phyloP scores from a whole-genome alignment of 768 basidiomycete genomes.

The Exsudoporus frostii region DNA sequence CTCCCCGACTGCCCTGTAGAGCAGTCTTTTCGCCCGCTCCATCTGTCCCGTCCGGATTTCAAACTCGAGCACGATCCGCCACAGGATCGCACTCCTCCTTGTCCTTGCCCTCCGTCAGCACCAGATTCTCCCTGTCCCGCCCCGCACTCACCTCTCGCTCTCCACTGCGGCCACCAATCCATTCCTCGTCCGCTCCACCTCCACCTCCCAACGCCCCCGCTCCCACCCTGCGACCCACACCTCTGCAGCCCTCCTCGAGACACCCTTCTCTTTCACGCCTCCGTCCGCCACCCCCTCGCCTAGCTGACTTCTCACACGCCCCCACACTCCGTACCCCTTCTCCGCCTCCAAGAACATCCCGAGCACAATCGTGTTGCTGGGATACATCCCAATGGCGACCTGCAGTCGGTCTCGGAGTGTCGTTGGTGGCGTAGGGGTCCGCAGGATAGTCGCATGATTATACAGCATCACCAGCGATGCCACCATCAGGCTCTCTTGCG shows the following conservation, averaged over 20 bases:
- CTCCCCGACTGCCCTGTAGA: constrained; percentile 73
- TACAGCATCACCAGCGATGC: constrained; percentile 60
- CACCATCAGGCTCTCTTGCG: constrained; percentile 52
- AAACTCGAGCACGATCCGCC: constrained; percentile 74
- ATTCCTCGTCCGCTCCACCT: constrained; percentile 67
- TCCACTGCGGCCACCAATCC: constrained; percentile 61
- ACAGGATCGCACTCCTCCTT: constrained; percentile 59
- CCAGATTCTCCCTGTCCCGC: no score
- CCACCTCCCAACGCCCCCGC: constrained; percentile 63
- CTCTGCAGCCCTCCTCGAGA: constrained; percentile 59
- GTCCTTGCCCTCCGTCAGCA: constrained; percentile 45
- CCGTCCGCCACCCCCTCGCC: constrained; percentile 41
- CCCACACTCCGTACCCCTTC: constrained; percentile 78
- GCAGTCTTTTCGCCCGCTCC: constrained; percentile 61
- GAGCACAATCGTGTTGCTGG: constrained; percentile 67
- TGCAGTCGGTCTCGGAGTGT: constrained; percentile 57
- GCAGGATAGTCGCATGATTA: constrained; percentile 51
- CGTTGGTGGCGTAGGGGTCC: constrained; percentile 54
- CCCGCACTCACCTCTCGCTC: constrained; percentile 55
- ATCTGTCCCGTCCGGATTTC: constrained; percentile 64
- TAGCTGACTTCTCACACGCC: constrained; percentile 55
- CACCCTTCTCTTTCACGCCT: constrained; percentile 46
- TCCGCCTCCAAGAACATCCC: constrained; percentile 76
- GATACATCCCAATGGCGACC: constrained; percentile 54
- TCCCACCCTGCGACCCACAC: constrained; percentile 84